Evolutionary conservation across 768 basidiomycete species (phyloP), one percentile per base, ranked within the genome.

Genomic region (Termitomyces sp.): DNA sequence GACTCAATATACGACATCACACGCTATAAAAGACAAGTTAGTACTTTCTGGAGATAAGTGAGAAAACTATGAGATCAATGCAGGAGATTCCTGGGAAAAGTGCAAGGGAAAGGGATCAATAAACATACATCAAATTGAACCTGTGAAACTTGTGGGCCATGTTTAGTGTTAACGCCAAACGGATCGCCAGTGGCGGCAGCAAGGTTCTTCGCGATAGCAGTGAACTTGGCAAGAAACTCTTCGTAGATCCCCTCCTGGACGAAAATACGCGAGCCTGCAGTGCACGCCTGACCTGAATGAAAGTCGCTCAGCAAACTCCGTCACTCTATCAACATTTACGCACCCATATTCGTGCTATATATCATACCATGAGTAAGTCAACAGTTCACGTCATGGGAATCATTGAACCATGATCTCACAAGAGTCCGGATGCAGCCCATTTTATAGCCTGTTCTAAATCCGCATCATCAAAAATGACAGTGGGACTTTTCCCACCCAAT

Each of bases 181-280:
- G 89, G 88, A 64, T 86, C 80, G 21, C 88, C 90, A 50, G 87
- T 63, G 12, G 55, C 49, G 30, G 50, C 72, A 66, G 79, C 78
- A 62, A 86, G 68, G 0, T 60, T 60, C 64, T 75, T 72, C 48
- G 83, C 73, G 65, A 78, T 72, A 40, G 68, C 75, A 1, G 77
- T 75, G 68, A 89, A 87, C 53, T 68, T 75, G 49, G 71, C 67
- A 52, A 92, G 69, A 76, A 95, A 94, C 62, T 84, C 70, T 68
- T 93, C 89, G 68, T 94, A 94, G 62, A 94, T 83, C 6, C 75
- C 72, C 52, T 82, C 83, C 62, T 94, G 91, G 11, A 95, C 89
- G 66, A 82, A 94, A 60, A 94, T 86, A 50, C 94, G 82, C 14
- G 91, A 87, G 12, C 91, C 89, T 7, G 91, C 91, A 61, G 82